Evolutionary conservation across 2,329 filamentous ascomycete genomes (phyloP), one percentile per base, ranked within the genome.

Genomic region (Talaromyces rugulosus): DNA sequence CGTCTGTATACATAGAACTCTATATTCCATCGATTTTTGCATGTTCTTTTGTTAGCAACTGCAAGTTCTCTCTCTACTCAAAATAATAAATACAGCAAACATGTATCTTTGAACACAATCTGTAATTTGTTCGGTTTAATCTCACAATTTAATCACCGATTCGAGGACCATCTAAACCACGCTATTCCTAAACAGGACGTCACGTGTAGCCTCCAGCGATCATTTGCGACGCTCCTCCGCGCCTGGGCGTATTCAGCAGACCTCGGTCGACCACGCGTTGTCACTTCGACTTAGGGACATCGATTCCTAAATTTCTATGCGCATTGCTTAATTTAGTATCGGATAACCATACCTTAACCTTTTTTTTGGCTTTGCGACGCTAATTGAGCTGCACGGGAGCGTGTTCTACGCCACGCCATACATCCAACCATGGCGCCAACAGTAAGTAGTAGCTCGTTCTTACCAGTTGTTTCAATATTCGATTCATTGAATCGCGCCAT

Each of bases 381-480:
- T 42, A 23, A 59, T 62, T 62, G 57, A 56, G 18, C n/a, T 28
- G 14, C 40, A 57, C 57, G 51, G 42, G 53, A 62, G 50, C 57
- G 47, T 30, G 28, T 52, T 52, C 60, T 51, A 36, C 33, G 56
- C 57, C 47, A 42, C n/a, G 50, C 23, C 44, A 51, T 56, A 31
- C 44, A 40, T 59, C 51, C 56, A 60, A 34, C 11, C 28, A 64
- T 64, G 63, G 61, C 63, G 42, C 63, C 63, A 23, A 64, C 62
- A 40, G 62, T 64, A 51, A 64, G 62, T 64, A n/a, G 7, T 27
- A 12, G 27, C 28, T 51, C n/a, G n/a, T n/a, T n/a, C 18, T 23
- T 33, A 12, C 11, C 23, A 9, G 23, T 27, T 52, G 28, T 28
- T 51, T 36, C 1, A 16, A 14, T 33, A 31, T 52, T 33, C 18